These are phyloP conservation scores for Lasiosphaeris hirsuta DNA, from an alignment of 495 filamentous ascomycete genomes.

Conservation along the genomic window DNA sequence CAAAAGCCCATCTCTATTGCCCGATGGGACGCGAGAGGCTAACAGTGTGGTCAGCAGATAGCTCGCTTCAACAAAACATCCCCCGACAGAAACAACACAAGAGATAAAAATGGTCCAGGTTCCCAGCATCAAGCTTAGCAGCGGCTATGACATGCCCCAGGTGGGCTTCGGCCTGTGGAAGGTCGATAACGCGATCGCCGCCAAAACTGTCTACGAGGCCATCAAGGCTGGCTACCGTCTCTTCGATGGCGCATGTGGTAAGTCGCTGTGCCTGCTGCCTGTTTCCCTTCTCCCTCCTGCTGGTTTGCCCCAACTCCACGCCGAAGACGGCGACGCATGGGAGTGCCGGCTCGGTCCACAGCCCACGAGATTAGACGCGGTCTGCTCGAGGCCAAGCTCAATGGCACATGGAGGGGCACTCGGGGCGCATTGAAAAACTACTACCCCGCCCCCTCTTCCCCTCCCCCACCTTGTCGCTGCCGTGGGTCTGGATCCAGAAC, in stretches of 20 bases:
- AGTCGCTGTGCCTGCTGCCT: slow-evolving; percentile 22
- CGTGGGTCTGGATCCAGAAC: slow-evolving; percentile 5
- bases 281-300: not conserved
- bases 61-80: not conserved
- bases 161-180: slow-evolving; percentile 87
- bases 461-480: slow-evolving; percentile 25
- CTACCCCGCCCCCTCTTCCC: slow-evolving; percentile 29
- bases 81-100: slow-evolving; percentile 6
- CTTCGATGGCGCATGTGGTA: slow-evolving; percentile 85
- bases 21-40: too few relatives aligned
- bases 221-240: slow-evolving; percentile 86
- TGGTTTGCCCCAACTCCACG: not conserved
- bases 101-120: slow-evolving; percentile 29
- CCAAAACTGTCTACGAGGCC: slow-evolving; percentile 81
- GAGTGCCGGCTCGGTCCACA: not conserved
- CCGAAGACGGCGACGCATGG: not conserved
- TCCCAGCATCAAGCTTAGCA: slow-evolving; percentile 72
- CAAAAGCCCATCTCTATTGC: too few relatives aligned
- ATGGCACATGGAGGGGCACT: slow-evolving; percentile 17
- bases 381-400: slow-evolving; percentile 1
- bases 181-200: slow-evolving; percentile 71
- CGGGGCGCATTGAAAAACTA: slow-evolving; percentile 12
- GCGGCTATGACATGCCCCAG: slow-evolving; percentile 80
- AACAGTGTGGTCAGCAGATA: too few relatives aligned
- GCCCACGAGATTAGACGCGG: not conserved